Evolutionary conservation across 2,329 filamentous ascomycete species (phyloP).

Genomic region (Xylariales sp.): DNA sequence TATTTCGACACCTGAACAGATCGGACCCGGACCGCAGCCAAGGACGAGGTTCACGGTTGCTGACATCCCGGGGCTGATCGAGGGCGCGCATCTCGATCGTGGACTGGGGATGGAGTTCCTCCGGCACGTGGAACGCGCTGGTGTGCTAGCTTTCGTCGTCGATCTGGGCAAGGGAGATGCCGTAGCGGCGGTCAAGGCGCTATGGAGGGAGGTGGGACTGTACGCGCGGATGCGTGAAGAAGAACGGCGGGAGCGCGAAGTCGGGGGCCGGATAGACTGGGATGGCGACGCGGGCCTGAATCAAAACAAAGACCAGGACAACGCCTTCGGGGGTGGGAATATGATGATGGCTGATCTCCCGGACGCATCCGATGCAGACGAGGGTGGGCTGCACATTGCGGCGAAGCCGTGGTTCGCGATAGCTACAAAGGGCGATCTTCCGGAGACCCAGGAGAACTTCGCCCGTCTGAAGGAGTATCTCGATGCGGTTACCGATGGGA

Average conservation of each 20-base stretch:
- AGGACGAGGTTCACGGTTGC: slow-evolving; percentile 86
- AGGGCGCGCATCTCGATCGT: slow-evolving; percentile 86
- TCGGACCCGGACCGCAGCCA: slow-evolving; percentile 41
- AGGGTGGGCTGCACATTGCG: slow-evolving; percentile 61
- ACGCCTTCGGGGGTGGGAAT: neutral
- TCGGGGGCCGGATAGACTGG: slow-evolving; percentile 52
- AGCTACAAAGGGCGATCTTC: slow-evolving; percentile 85
- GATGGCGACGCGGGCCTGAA: slow-evolving; percentile 45
- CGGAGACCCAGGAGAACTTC: slow-evolving; percentile 76
- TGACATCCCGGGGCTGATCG: slow-evolving; percentile 90
- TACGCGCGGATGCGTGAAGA: slow-evolving; percentile 79
- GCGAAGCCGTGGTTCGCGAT: slow-evolving; percentile 96
- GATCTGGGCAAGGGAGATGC: slow-evolving; percentile 79
- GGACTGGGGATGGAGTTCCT: slow-evolving; percentile 89
- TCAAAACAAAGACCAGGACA: slow-evolving; percentile 9
- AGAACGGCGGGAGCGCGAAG: slow-evolving; percentile 61
- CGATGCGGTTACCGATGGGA: slow-evolving; percentile 55
- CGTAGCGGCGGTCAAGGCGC: slow-evolving; percentile 67
- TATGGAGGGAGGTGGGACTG: slow-evolving; percentile 87
- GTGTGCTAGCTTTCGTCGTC: slow-evolving; percentile 88
- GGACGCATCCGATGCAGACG: slow-evolving; percentile 14
- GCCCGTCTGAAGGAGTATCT: slow-evolving; percentile 65
- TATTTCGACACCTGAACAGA: slow-evolving; percentile 18
- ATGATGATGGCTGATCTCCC: slow-evolving; percentile 29
- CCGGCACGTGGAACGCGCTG: slow-evolving; percentile 88